Evolutionary conservation across 2,329 filamentous ascomycete genomes (phyloP), one percentile per base, ranked within the genome.

Genomic region (Stagonosporopsis chrysanthemi): DNA sequence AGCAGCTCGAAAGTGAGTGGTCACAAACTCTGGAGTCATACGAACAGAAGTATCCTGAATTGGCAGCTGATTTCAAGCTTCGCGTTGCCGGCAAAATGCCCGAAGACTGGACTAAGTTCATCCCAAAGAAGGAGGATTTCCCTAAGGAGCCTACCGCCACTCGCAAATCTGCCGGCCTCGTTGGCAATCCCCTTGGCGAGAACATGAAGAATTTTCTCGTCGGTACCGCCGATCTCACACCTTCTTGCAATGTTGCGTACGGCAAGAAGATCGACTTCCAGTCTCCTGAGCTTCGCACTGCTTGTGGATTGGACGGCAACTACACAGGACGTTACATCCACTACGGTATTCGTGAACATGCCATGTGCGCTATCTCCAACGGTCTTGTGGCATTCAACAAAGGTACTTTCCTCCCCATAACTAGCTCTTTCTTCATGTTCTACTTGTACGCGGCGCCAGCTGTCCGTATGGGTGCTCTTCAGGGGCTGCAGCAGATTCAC

Each of bases 171-270:
- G 76, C 80, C 4, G 82, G 82, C 0, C 64, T 83, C 5, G 77
- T 82, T 1, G 80, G 78, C 61, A 86, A 85, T 61, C 82, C 83
- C 0, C 69, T 86, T 2, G 82, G 83, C 58, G 89, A 97, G 73
- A 92, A 97, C 79, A 80, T 97, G 70, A 97, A 97, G 86, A 82
- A 83, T 70, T 97, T 97, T 89, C 89, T 94, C 79, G 91, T 96
- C 85, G 79, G 90, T 82, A 64, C 53, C 9, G 41, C 53, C 36
- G 88, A 86, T 76, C 75, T 63, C 75, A 89, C 69, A 83, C 79
- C 88, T 83, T 61, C 62, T 2, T 58, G 65, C 36, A 69, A 68
- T 64, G 84, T 86, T 82, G 80, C 79, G 23, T 86, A 82, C 79
- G 72, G 75, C 6, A 79, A 75, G 33, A 81, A 81, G 61, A 73